phyloP scores from a whole-genome alignment of 2,329 filamentous ascomycete genomes.

The Fusarium proliferatum region DNA sequence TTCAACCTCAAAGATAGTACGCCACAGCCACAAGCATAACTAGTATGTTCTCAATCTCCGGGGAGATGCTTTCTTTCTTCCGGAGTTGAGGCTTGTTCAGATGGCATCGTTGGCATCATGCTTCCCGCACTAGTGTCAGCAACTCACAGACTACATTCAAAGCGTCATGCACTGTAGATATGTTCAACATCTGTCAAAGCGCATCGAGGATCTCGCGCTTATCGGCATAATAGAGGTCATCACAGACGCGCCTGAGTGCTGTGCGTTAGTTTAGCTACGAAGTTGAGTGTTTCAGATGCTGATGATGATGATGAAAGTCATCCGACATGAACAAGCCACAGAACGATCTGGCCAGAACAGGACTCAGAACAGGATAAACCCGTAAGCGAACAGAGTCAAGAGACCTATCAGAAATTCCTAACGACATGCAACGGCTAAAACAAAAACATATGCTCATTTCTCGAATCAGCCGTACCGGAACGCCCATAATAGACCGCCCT shows the following conservation, averaged over 20 bases:
- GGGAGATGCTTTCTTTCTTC: not conserved
- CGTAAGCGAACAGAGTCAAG: not conserved
- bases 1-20: not conserved
- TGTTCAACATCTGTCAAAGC: constrained; percentile 25
- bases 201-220: constrained; percentile 19
- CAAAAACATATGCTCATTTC: constrained; percentile 14
- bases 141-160: constrained; percentile 11
- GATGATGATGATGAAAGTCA: constrained; percentile 1
- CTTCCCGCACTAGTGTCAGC: constrained; percentile 4
- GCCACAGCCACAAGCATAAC: constrained; percentile 1
- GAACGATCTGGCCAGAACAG: not conserved
- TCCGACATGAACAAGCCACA: constrained; percentile 17
- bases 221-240: constrained; percentile 1
- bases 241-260: constrained; percentile 1
- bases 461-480: not conserved
- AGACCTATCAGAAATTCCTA: constrained; percentile 7
- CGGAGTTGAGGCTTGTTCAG: not conserved
- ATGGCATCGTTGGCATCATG: constrained; percentile 16
- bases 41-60: not conserved
- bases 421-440: constrained; percentile 7
- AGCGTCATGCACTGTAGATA: constrained; percentile 18
- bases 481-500: constrained; percentile 14
- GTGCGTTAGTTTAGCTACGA: constrained; percentile 14
- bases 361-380: not conserved
- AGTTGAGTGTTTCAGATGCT: constrained; percentile 17